Percentiles rank a stretch among this genome's conserved stretches.
phyloP scores from a whole-genome alignment of 1,284 basidiomycete species.

The Ceratorhiza oryzae-sativae region DNA sequence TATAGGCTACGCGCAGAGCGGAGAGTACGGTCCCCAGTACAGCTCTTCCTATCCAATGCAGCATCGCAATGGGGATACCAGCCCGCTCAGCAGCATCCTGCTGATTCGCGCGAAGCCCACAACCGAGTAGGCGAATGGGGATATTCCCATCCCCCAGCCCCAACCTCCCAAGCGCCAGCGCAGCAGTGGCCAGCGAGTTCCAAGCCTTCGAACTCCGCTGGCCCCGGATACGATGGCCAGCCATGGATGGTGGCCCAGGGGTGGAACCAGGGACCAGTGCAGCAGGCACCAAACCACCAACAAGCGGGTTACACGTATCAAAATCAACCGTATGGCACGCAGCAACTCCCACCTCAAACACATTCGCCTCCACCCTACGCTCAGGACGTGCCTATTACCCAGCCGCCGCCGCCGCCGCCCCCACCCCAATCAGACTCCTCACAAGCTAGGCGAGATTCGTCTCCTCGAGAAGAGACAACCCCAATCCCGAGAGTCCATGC shows the following conservation, averaged over 20 bases:
- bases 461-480: not conserved
- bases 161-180: constrained; percentile 24
- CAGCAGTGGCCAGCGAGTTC: constrained; percentile 18
- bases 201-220: not conserved
- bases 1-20: not conserved
- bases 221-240: constrained; percentile 5
- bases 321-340: constrained; percentile 28
- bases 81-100: not conserved
- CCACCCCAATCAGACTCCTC: not conserved
- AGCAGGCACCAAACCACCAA: constrained; percentile 4
- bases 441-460: not conserved
- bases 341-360: constrained; percentile 34
- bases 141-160: constrained; percentile 21
- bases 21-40: constrained; percentile 5
- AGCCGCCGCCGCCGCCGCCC: constrained; percentile 11
- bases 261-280: constrained; percentile 11
- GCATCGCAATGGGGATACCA: constrained; percentile 14
- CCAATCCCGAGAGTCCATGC: constrained; percentile 22
- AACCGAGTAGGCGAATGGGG: not conserved
- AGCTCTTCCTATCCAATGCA: constrained; percentile 11
- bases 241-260: constrained; percentile 27
- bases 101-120: constrained; percentile 21
- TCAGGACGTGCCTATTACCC: not conserved
- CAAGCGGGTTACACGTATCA: constrained; percentile 18
- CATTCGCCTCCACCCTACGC: constrained; percentile 33